A percentile compares a stretch with the other conserved stretches of the same genome.
Conservation (phyloP, 73 alveolate genomes). For the Chromera velia region DNA sequence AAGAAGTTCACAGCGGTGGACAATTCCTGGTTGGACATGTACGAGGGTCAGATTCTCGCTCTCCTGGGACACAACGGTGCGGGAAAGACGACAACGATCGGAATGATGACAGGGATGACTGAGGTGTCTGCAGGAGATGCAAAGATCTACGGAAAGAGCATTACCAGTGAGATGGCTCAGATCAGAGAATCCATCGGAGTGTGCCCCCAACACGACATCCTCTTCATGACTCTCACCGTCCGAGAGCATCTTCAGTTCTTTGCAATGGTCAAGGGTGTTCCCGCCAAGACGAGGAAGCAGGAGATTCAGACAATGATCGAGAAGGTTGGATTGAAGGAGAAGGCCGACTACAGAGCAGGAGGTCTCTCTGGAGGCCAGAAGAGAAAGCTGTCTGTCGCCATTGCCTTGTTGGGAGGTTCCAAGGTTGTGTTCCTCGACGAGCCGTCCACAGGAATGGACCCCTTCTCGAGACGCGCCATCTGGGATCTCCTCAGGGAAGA, state of each 20-base stretch:
- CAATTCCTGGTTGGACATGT: background rate
- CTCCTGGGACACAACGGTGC: background rate
- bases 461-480: background rate
- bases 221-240: conserved; percentile 78
- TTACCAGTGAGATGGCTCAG: conserved; percentile 14
- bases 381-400: conserved; percentile 57
- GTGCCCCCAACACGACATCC: conserved; percentile 87
- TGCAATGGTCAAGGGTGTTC: conserved; percentile 68
- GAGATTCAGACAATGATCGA: too few relatives aligned
- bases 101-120: conserved; percentile 54
- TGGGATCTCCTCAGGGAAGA: background rate
- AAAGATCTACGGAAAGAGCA: conserved; percentile 9
- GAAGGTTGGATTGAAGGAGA: too few relatives aligned
- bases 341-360: too few relatives aligned
- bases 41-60: background rate
- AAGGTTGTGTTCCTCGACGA: conserved; percentile 71
- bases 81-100: conserved; percentile 61
- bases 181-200: conserved; percentile 47
- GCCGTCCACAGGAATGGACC: conserved; percentile 37
- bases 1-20: background rate
- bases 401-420: conserved; percentile 71
- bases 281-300: conserved; percentile 25
- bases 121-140: conserved; percentile 43
- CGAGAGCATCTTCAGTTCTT: conserved; percentile 83
- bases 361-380: too few relatives aligned